A percentile compares a stretch with the other conserved stretches of the same genome.
Conservation (phyloP, 31 red algal genomes). For the Endocladia muricata region DNA sequence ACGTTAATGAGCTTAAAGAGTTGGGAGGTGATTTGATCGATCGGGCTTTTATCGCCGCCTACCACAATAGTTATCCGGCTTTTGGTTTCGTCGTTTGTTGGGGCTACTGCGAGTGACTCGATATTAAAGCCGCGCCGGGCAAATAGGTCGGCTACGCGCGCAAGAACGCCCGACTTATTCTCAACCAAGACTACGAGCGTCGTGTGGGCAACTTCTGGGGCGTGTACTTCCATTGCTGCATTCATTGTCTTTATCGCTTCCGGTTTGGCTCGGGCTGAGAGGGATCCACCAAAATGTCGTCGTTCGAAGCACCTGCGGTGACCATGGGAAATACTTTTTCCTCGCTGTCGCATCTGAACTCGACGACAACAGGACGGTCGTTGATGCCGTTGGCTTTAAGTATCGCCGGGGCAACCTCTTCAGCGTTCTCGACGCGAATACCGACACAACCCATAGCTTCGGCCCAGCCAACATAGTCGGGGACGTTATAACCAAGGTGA, state of each 20-base stretch:
- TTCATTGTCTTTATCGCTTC: too few relatives aligned
- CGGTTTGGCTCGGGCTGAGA: too few relatives aligned
- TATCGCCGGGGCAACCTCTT: too few relatives aligned
- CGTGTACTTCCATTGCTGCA: too few relatives aligned
- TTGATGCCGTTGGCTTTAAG: too few relatives aligned
- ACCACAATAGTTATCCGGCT: conserved; percentile 3
- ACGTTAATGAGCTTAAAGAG: conserved; percentile 21
- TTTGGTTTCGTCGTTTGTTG: neutral
- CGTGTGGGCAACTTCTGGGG: neutral
- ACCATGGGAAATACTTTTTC: too few relatives aligned
- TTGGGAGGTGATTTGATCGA: conserved; percentile 20
- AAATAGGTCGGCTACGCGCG: neutral
- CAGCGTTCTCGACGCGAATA: neutral
- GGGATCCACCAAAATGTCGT: too few relatives aligned
- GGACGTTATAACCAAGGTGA: neutral
- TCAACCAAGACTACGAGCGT: conserved; percentile 3
- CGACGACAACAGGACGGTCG: too few relatives aligned
- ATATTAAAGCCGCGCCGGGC: conserved; percentile 5
- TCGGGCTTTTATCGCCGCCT: neutral
- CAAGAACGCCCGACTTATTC: conserved; percentile 1
- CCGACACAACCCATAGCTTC: neutral
- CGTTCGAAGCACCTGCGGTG: too few relatives aligned
- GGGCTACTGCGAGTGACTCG: neutral
- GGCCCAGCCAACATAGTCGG: conserved; percentile 4
- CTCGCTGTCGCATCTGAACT: too few relatives aligned